Base-by-base conservation (phyloP, 2,329 filamentous ascomycete genomes). In the Fusarium liriodendri region DNA sequence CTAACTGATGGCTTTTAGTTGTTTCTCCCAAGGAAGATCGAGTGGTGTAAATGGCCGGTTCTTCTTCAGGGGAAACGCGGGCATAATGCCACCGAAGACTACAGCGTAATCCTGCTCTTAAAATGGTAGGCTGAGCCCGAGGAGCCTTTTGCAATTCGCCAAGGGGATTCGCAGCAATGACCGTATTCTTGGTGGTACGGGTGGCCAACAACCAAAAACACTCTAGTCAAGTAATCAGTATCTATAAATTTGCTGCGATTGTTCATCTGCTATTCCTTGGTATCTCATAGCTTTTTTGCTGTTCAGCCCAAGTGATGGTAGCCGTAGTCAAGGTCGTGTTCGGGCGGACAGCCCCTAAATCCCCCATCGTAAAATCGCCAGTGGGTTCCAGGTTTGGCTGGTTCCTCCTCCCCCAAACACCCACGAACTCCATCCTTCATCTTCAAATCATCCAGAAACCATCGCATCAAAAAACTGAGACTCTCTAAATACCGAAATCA, bases 171-270 rank as follows among this genome's bases (percentile, higher is more conserved):
- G 8, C 2, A 47, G 14, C 22, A 47, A 7, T 18, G 8, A 6
- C 2, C 16, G 14, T 10, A 7, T 27, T 16, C 8, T 50, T 45
- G 1, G 13, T 3, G 7, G 20, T 25, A 16, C 20, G 4, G 29
- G 29, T 9, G 29, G 29, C 29, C 29, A 29, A 29, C 29, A 29
- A 11, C 45, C n/a, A 47, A 45, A 47, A 47, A 47, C 1, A 25
- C 8, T 22, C n/a, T 9, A 29, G 14, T 29, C 6, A 29, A 16
- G 29, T 9, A 11, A 50, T 6, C 29, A 52, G 16, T 6, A n/a
- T 3, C 6, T 6, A 29, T 1, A 8, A 11, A 29, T 13, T 52
- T 52, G 1, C 18, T 9, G 4, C 1, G 6, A 1, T 3, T 29
- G 16, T 29, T n/a, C 16, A 52, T 7, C 9, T 29, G 6, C 2